Percentiles rank a stretch among this genome's conserved stretches.
phyloP scores from a whole-genome alignment of 139 green algal species.

The Raphidocelis subcapitata region DNA sequence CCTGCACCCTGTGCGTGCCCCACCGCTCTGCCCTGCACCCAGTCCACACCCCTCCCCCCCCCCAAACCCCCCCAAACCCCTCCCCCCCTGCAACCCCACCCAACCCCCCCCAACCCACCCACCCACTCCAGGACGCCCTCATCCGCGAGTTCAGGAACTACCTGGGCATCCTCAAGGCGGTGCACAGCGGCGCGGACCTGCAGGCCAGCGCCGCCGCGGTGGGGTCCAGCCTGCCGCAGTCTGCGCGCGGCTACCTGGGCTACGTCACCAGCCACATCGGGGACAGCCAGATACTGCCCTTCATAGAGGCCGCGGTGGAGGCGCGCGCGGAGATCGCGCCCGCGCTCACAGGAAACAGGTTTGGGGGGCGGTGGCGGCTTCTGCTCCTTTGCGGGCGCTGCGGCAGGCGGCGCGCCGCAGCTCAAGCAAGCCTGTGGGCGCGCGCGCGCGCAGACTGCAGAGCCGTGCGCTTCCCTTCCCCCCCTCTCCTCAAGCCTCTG shows the following conservation, averaged over 20 bases:
- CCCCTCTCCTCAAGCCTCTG: no score
- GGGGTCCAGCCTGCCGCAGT: conserved; percentile 47
- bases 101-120: background rate
- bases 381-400: no score
- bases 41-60: no score
- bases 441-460: no score
- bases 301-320: conserved; percentile 91
- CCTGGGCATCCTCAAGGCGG: conserved; percentile 92
- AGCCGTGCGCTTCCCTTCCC: no score
- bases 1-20: no score
- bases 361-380: background rate
- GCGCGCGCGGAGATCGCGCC: conserved; percentile 79
- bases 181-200: conserved; percentile 85
- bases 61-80: no score
- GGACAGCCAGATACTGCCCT: conserved; percentile 64
- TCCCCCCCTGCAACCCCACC: no score
- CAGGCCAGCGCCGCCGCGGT: conserved; percentile 54
- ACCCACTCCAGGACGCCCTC: conserved; percentile 55
- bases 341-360: conserved; percentile 29
- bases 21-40: no score
- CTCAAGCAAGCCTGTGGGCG: no score
- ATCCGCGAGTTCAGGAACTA: conserved; percentile 94
- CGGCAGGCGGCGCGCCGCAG: no score
- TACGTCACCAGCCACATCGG: conserved; percentile 76
- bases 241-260: conserved; percentile 76